Evolutionary conservation across 768 basidiomycete genomes (phyloP).

Genomic region (Suillus subluteus): DNA sequence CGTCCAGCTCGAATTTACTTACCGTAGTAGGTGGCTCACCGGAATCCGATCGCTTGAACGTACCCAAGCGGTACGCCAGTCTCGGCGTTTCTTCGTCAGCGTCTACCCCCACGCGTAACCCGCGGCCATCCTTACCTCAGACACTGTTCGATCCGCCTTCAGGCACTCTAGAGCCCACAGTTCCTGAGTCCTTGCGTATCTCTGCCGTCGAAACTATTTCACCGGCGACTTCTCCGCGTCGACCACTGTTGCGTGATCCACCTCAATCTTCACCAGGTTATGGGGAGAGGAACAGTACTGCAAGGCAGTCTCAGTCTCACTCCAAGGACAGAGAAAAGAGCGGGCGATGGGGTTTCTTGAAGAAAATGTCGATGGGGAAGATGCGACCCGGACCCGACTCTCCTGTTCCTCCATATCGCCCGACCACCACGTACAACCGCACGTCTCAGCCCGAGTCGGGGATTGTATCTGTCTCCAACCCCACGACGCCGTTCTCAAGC

Average conservation of each 20-base stretch:
- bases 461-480: slow-evolving; percentile 26
- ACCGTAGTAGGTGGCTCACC: slow-evolving; percentile 35
- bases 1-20: slow-evolving; percentile 70
- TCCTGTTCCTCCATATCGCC: slow-evolving; percentile 41
- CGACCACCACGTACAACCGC: slow-evolving; percentile 37
- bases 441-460: slow-evolving; percentile 18
- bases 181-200: slow-evolving; percentile 22
- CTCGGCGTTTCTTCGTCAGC: slow-evolving; percentile 56
- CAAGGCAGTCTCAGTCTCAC: slow-evolving; percentile 23
- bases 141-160: slow-evolving; percentile 56
- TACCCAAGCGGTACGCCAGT: slow-evolving; percentile 68
- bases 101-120: slow-evolving; percentile 35
- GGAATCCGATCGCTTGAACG: slow-evolving; percentile 38
- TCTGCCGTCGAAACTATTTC: slow-evolving; percentile 25
- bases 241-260: slow-evolving; percentile 18
- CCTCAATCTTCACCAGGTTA: slow-evolving; percentile 23
- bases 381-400: slow-evolving; percentile 63
- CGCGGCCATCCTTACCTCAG: slow-evolving; percentile 45
- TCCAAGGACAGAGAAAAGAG: slow-evolving; percentile 58
- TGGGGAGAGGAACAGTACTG: slow-evolving; percentile 25
- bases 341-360: slow-evolving; percentile 92
- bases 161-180: slow-evolving; percentile 30
- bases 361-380: slow-evolving; percentile 98
- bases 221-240: slow-evolving; percentile 34
- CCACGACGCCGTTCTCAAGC: slow-evolving; percentile 38